phyloP scores from a whole-genome alignment of 306 rosid genomes.

The Rosa chinensis region DNA sequence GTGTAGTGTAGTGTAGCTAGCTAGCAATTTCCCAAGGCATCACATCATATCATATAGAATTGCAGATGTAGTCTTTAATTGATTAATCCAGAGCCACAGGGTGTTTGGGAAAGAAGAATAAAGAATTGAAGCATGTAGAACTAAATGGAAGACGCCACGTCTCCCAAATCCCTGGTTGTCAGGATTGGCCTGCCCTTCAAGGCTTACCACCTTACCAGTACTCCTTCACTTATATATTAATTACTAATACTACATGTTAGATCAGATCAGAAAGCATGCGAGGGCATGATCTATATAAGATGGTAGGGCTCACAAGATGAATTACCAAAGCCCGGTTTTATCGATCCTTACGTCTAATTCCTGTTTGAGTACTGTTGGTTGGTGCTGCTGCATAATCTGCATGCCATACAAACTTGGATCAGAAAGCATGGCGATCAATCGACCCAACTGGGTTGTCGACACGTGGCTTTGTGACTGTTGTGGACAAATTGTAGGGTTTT shows the following conservation, averaged over 20 bases:
- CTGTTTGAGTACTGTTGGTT: background rate
- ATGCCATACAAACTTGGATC: background rate
- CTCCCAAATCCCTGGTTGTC: constrained; percentile 20
- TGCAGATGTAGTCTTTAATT: background rate
- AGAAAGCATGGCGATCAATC: background rate
- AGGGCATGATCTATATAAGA: background rate
- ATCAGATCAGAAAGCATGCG: constrained; percentile 33
- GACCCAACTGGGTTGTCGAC: background rate
- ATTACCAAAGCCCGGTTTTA: background rate
- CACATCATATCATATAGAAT: background rate
- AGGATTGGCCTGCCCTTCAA: constrained; percentile 22
- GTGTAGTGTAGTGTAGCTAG: background rate
- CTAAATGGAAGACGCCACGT: constrained; percentile 28
- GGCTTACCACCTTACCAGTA: background rate
- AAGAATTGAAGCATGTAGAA: background rate
- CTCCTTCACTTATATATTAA: background rate
- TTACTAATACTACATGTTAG: background rate
- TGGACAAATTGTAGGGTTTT: constrained; percentile 1
- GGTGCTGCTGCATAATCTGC: background rate
- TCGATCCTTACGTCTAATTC: background rate
- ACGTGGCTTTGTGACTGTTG: background rate
- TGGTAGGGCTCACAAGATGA: background rate
- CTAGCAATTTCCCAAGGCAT: constrained; percentile 19
- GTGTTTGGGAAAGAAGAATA: background rate
- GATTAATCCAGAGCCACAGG: constrained; percentile 19